Base-by-base conservation (phyloP, 225 moss, liverwort and hornwort species). In the Polytrichum commune region DNA sequence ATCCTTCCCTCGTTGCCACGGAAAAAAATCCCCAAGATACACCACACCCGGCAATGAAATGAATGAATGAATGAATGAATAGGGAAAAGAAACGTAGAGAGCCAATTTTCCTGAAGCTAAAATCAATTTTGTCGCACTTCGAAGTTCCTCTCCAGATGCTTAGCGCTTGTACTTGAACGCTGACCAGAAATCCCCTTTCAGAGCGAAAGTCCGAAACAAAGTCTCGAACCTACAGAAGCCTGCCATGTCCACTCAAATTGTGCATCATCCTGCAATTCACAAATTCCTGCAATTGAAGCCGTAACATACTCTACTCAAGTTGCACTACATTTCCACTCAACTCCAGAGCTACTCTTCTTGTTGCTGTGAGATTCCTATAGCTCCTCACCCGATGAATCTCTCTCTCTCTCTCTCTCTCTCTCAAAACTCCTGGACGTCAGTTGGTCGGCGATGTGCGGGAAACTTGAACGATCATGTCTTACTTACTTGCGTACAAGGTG, bases 151-250 rank as follows among this genome's bases (percentile, higher is more conserved):
- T 62, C 55, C 55, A 61, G 29, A 61, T 27, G 53, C 38, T 57
- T 71, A 62, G 54, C 32, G 54, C 71, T 67, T 23, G 35, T 70
- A 35, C 19, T 76, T 68, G 27, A 67, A 73, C 20, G 56, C 56
- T 55, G 74, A 79, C 78, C 75, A 75, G 72, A 63, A 69, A 68
- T 67, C 81, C 70, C 64, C 64, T 73, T 73, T 74, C 72, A 63
- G 26, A 38, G 57, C 56, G 20, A 79, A 79, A 72, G 13, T 29
- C 66, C 74, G 73, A 61, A 75, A 32, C 46, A 29, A 61, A 19
- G 38, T 64, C 64, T 71, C 68, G 22, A 78, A 69, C 54, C 71
- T 69, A 74, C 57, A 79, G 24, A 76, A 53, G 10, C 65, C 32
- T 65, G 60, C 72, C 81, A 76, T 71, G 68, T 61, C 69, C 66